Conservation (phyloP, 1,139 yeast species). For the Sugiyamaella xylanicola region DNA sequence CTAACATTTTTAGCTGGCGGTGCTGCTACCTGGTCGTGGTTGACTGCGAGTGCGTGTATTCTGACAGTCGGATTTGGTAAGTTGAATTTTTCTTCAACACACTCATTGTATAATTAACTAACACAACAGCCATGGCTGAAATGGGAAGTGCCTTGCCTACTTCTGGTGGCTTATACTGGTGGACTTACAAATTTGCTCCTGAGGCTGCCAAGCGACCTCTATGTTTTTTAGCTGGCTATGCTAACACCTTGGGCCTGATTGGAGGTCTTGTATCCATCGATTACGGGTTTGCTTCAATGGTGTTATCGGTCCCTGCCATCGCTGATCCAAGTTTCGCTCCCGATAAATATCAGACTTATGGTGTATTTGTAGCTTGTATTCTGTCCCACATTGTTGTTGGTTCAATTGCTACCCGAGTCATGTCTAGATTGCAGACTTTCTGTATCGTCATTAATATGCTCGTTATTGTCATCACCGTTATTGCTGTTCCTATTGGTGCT, state of each 20-base stretch:
- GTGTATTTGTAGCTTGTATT: slow-evolving; percentile 57
- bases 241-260: slow-evolving; percentile 59
- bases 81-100: slow-evolving; percentile 35
- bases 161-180: slow-evolving; percentile 61
- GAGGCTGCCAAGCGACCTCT: slow-evolving; percentile 47
- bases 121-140: slow-evolving; percentile 52
- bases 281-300: slow-evolving; percentile 59
- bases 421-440: slow-evolving; percentile 61
- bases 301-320: slow-evolving; percentile 55
- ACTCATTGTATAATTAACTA: neutral
- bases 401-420: slow-evolving; percentile 53
- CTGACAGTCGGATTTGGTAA: slow-evolving; percentile 42
- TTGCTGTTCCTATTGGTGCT: slow-evolving; percentile 61
- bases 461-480: slow-evolving; percentile 58
- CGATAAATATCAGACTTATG: slow-evolving; percentile 53
- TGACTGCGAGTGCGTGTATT: slow-evolving; percentile 36
- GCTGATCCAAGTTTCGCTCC: slow-evolving; percentile 53
- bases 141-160: slow-evolving; percentile 65
- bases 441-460: slow-evolving; percentile 60
- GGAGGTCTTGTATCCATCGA: slow-evolving; percentile 61
- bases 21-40: slow-evolving; percentile 58
- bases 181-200: slow-evolving; percentile 59
- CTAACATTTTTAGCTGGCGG: slow-evolving; percentile 10
- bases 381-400: slow-evolving; percentile 51
- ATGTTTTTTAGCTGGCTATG: slow-evolving; percentile 60